Evolutionary conservation across 2,329 filamentous ascomycete genomes (phyloP).

Genomic region (Colletotrichum musicola): DNA sequence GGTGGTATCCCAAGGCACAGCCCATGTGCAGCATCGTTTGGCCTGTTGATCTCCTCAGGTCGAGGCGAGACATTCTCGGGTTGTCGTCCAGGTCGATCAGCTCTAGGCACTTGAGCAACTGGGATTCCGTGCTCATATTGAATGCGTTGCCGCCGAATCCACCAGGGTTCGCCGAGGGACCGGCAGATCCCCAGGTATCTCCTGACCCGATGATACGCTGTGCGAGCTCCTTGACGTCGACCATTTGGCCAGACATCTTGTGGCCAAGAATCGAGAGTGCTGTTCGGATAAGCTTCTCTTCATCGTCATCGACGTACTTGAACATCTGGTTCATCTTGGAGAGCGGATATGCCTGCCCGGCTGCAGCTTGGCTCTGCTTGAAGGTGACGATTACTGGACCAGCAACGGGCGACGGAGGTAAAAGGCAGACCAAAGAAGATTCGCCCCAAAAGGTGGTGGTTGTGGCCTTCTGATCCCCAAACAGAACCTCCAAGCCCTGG

Average conservation of each 20-base stretch:
- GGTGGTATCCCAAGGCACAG: slow-evolving; percentile 78
- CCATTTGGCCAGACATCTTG: slow-evolving; percentile 73
- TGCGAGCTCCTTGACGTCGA: slow-evolving; percentile 73
- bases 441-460: slow-evolving; percentile 86
- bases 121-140: slow-evolving; percentile 66
- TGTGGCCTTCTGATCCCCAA: slow-evolving; percentile 74
- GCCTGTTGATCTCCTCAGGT: slow-evolving; percentile 74
- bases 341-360: slow-evolving; percentile 49
- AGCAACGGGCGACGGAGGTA: slow-evolving; percentile 77
- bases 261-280: slow-evolving; percentile 74
- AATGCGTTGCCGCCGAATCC: slow-evolving; percentile 57
- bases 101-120: slow-evolving; percentile 81
- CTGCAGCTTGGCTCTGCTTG: slow-evolving; percentile 62
- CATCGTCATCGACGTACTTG: slow-evolving; percentile 80
- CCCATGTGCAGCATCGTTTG: slow-evolving; percentile 87
- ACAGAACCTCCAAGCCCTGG: slow-evolving; percentile 83
- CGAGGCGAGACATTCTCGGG: slow-evolving; percentile 74
- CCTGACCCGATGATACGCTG: slow-evolving; percentile 68
- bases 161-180: slow-evolving; percentile 49
- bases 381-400: slow-evolving; percentile 80
- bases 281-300: slow-evolving; percentile 76
- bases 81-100: slow-evolving; percentile 83
- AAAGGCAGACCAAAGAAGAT: slow-evolving; percentile 81
- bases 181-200: slow-evolving; percentile 60
- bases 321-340: slow-evolving; percentile 67